A percentile compares a stretch with the other conserved stretches of the same genome.
phyloP scores from a whole-genome alignment of 2,329 filamentous ascomycete genomes.

The Diaporthe amygdali region DNA sequence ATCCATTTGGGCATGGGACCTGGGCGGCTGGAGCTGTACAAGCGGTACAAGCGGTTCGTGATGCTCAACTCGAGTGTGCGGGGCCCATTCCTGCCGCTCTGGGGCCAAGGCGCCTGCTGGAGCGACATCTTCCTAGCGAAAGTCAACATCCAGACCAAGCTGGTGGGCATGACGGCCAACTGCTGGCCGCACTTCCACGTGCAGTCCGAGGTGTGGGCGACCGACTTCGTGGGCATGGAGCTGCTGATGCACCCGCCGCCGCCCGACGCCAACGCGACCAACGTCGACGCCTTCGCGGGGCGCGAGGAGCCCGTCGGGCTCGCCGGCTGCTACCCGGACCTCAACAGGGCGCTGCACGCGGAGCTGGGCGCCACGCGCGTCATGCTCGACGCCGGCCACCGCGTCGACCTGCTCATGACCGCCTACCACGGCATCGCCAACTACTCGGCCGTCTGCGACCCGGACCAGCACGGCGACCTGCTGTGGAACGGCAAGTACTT shows the following conservation, averaged over 20 bases:
- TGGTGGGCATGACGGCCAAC: constrained; percentile 43
- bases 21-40: constrained; percentile 35
- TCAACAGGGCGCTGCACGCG: constrained; percentile 34
- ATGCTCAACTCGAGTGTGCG: constrained; percentile 41
- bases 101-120: constrained; percentile 41
- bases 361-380: constrained; percentile 38
- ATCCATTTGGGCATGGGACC: constrained; percentile 17
- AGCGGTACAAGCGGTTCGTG: constrained; percentile 42
- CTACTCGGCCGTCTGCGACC: constrained; percentile 31
- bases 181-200: constrained; percentile 41
- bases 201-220: constrained; percentile 45
- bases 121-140: constrained; percentile 38
- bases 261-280: constrained; percentile 24
- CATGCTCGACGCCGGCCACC: constrained; percentile 37
- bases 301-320: constrained; percentile 34
- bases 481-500: constrained; percentile 36
- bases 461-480: constrained; percentile 30
- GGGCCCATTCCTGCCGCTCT: constrained; percentile 43
- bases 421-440: constrained; percentile 32
- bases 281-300: constrained; percentile 32
- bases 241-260: constrained; percentile 38
- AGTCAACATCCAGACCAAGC: constrained; percentile 35
- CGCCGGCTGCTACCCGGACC: constrained; percentile 35
- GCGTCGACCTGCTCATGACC: constrained; percentile 40
- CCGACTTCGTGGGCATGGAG: constrained; percentile 42